Percentiles rank a stretch among this genome's conserved stretches.
phyloP scores from a whole-genome alignment of 257 asterid genomes.

The Paulownia fortunei region DNA sequence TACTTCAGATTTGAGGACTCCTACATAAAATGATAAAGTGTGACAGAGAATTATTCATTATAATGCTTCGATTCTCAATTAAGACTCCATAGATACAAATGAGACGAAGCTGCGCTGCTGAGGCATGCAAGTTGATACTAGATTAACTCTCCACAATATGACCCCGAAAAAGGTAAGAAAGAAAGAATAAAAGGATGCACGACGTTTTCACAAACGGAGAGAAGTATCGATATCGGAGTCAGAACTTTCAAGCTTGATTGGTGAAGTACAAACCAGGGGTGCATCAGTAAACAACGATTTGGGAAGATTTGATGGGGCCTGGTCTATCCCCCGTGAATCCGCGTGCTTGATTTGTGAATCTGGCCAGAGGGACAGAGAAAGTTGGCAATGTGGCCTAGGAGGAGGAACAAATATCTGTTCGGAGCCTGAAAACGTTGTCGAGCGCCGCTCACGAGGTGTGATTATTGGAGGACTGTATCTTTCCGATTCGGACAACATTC shows the following conservation, averaged over 20 bases:
- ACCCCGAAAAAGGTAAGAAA: not conserved
- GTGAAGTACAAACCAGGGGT: not conserved
- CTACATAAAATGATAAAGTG: no score
- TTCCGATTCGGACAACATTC: slow-evolving; percentile 33
- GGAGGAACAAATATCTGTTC: slow-evolving; percentile 9
- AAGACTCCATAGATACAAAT: not conserved
- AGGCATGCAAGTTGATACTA: not conserved
- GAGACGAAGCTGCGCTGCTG: not conserved
- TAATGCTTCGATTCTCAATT: not conserved
- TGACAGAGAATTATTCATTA: not conserved
- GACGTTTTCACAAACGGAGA: slow-evolving; percentile 42
- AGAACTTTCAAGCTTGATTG: slow-evolving; percentile 16
- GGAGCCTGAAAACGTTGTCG: slow-evolving; percentile 11
- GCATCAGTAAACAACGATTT: slow-evolving; percentile 24
- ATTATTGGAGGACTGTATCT: not conserved
- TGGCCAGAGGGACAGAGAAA: slow-evolving; percentile 51
- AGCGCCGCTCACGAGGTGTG: not conserved
- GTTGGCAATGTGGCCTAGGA: slow-evolving; percentile 34
- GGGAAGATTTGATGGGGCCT: not conserved
- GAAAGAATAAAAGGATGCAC: not conserved
- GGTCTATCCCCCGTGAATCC: not conserved
- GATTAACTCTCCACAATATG: not conserved
- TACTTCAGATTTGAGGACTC: no score
- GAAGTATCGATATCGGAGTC: slow-evolving; percentile 51
- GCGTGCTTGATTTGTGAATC: slow-evolving; percentile 26